These are phyloP conservation scores for Harringtonia aguacate DNA, from an alignment of 2,329 filamentous ascomycete species.

Conservation along the genomic window DNA sequence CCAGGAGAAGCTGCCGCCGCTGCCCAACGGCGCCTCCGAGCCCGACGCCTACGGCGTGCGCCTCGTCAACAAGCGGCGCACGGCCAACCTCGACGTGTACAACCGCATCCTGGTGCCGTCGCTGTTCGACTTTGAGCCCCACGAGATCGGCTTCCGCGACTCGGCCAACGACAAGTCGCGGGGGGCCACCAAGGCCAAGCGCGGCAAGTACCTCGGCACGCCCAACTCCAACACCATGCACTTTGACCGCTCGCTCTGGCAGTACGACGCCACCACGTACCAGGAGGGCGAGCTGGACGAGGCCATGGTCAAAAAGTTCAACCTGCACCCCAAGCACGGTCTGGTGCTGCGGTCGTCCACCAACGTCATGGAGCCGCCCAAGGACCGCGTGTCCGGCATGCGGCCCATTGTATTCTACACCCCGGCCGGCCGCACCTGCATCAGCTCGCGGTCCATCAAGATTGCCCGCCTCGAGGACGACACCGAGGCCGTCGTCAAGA, in stretches of 20 bases:
- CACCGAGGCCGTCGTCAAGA: constrained; percentile 1
- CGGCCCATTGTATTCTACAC: constrained; percentile 39
- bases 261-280: constrained; percentile 40
- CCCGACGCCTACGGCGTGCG: constrained; percentile 43
- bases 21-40: constrained; percentile 30
- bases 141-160: constrained; percentile 50
- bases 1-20: constrained; percentile 12
- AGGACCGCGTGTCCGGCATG: constrained; percentile 30
- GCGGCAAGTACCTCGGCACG: constrained; percentile 41
- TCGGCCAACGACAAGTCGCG: constrained; percentile 44
- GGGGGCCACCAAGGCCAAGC: constrained; percentile 39
- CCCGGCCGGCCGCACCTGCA: constrained; percentile 34
- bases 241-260: constrained; percentile 41
- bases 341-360: constrained; percentile 37
- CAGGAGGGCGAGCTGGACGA: constrained; percentile 40
- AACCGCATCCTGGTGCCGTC: constrained; percentile 44
- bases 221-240: constrained; percentile 44
- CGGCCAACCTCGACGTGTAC: constrained; percentile 27
- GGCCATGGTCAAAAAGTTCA: constrained; percentile 35
- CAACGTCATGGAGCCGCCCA: constrained; percentile 31
- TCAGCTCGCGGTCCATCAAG: constrained; percentile 32
- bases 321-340: constrained; percentile 42
- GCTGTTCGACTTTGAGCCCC: constrained; percentile 35
- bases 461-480: constrained; percentile 17
- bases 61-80: constrained; percentile 28